Evolutionary conservation across 176 grass and related monocot species (phyloP).

Genomic region (Cymbopogon citratus): DNA sequence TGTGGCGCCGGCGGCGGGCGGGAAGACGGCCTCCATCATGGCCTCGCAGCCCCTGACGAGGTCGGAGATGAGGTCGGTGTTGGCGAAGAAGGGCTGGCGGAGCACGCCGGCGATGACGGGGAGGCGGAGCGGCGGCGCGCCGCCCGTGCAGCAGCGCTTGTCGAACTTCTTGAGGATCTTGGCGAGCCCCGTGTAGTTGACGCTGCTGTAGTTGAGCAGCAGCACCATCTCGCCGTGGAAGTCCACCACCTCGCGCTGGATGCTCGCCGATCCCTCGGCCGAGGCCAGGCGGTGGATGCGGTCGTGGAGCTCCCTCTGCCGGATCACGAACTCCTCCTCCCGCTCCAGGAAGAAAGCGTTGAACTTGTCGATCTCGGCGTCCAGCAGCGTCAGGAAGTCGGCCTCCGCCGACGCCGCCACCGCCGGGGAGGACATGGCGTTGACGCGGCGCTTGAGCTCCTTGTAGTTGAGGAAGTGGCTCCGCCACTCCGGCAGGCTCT

Average conservation of each 20-base stretch:
- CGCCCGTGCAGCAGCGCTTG: constrained; percentile 75
- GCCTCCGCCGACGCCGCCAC: constrained; percentile 34
- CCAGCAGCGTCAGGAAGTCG: constrained; percentile 55
- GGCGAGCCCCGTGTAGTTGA: constrained; percentile 74
- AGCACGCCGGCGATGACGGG: constrained; percentile 73
- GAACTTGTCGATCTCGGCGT: constrained; percentile 89
- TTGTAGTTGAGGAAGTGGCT: constrained; percentile 82
- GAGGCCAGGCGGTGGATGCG: not conserved
- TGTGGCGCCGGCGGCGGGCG: not conserved
- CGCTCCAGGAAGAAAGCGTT: constrained; percentile 90
- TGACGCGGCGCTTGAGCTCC: constrained; percentile 76
- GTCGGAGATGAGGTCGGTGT: constrained; percentile 58
- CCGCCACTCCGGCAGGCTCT: constrained; percentile 85
- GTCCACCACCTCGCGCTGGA: constrained; percentile 64
- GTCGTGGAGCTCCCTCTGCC: constrained; percentile 71
- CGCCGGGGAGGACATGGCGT: constrained; percentile 29
- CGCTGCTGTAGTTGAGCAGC: constrained; percentile 78
- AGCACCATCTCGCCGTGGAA: constrained; percentile 89
- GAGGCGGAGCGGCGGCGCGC: constrained; percentile 60
- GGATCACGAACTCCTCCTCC: constrained; percentile 91
- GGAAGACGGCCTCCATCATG: constrained; percentile 64
- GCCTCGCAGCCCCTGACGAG: constrained; percentile 77
- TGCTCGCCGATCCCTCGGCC: not conserved
- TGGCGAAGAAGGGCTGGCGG: constrained; percentile 78
- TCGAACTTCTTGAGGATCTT: constrained; percentile 98